phyloP scores from a whole-genome alignment of 2,329 filamentous ascomycete species.

The Penicillium sp. region DNA sequence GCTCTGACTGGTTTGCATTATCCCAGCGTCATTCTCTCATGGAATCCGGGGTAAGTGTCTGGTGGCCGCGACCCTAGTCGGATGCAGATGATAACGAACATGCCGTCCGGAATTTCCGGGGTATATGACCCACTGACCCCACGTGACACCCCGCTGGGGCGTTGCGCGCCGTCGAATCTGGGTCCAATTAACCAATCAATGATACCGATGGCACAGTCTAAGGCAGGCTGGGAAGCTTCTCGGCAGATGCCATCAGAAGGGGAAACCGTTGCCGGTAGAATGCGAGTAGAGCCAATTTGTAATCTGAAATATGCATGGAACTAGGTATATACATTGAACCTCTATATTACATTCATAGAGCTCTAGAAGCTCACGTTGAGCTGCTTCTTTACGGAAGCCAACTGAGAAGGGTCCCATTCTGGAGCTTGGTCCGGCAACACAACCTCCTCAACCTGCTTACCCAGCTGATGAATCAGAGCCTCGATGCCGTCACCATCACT shows the following conservation, averaged over 20 bases:
- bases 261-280: background rate
- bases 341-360: background rate
- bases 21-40: slow-evolving; percentile 11
- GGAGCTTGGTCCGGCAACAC: slow-evolving; percentile 41
- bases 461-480: slow-evolving; percentile 43
- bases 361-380: slow-evolving; percentile 19
- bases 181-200: slow-evolving; percentile 2
- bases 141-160: slow-evolving; percentile 17
- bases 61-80: slow-evolving; percentile 3
- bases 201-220: background rate
- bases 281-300: background rate
- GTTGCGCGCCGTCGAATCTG: background rate
- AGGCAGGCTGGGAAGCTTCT: background rate
- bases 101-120: slow-evolving; percentile 21
- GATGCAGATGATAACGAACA: slow-evolving; percentile 11
- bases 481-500: slow-evolving; percentile 53
- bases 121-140: background rate
- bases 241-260: background rate
- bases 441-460: slow-evolving; percentile 33
- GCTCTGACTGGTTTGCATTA: slow-evolving; percentile 39
- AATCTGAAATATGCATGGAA: background rate
- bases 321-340: slow-evolving; percentile 5
- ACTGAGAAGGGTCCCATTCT: slow-evolving; percentile 23
- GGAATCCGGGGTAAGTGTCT: slow-evolving; percentile 7
- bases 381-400: slow-evolving; percentile 19